A percentile compares a stretch with the other conserved stretches of the same genome.
phyloP scores from a whole-genome alignment of 176 grass and related monocot species.

The Phoenix roebelenii region DNA sequence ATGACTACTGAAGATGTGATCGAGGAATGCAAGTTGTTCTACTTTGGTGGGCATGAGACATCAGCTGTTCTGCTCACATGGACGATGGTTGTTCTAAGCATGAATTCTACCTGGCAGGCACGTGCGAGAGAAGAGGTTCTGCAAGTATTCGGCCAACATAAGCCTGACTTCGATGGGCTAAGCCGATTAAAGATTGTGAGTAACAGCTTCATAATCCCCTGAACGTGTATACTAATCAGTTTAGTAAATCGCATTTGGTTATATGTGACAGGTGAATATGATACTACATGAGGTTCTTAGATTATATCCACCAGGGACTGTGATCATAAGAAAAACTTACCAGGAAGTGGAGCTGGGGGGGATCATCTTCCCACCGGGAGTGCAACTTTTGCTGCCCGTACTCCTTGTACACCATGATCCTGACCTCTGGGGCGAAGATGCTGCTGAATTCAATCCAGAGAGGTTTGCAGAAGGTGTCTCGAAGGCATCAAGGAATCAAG shows the following conservation, averaged over 20 bases:
- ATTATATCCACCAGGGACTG: conserved; percentile 33
- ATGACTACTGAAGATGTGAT: conserved; percentile 65
- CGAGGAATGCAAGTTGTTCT: conserved; percentile 82
- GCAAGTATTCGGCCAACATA: conserved; percentile 38
- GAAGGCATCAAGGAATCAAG: conserved; percentile 35
- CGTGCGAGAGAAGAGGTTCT: conserved; percentile 66
- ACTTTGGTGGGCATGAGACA: conserved; percentile 78
- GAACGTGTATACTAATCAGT: not conserved
- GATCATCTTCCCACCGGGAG: conserved; percentile 44
- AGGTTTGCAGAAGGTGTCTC: conserved; percentile 59
- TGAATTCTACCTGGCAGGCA: conserved; percentile 74
- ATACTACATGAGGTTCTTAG: conserved; percentile 65
- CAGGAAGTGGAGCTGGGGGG: conserved; percentile 41
- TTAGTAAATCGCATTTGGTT: not conserved
- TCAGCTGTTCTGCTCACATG: conserved; percentile 78
- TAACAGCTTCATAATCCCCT: conserved; percentile 5
- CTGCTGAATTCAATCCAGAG: conserved; percentile 50
- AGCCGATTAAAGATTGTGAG: conserved; percentile 64
- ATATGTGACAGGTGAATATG: conserved; percentile 43
- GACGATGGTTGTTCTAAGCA: conserved; percentile 58
- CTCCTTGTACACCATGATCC: conserved; percentile 53
- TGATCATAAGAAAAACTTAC: conserved; percentile 30
- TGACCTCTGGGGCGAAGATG: conserved; percentile 46
- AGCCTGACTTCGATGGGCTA: conserved; percentile 46
- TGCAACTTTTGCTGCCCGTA: conserved; percentile 33